A percentile compares a stretch with the other conserved stretches of the same genome.
These are phyloP conservation scores for Larix kaempferi DNA, from an alignment of 75 land plant genomes.

Conservation along the genomic window DNA sequence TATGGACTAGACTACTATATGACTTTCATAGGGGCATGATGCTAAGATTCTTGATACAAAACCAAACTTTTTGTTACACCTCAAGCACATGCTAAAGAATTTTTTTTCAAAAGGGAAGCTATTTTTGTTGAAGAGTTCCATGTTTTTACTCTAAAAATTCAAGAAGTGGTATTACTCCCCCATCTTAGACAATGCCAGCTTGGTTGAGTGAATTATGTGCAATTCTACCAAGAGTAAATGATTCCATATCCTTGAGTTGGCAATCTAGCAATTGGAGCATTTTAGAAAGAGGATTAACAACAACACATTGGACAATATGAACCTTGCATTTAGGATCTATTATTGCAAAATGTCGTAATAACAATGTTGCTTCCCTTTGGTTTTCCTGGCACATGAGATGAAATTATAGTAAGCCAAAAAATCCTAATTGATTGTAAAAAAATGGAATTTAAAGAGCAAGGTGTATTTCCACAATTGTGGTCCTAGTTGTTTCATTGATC, in stretches of 20 bases:
- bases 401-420: too few species aligned
- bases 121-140: too few species aligned
- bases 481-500: too few species aligned
- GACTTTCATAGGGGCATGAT: neutral
- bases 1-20: neutral
- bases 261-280: constrained; percentile 98
- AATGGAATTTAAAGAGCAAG: too few species aligned
- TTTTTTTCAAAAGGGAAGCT: neutral
- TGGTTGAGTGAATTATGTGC: too few species aligned
- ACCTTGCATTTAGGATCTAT: constrained; percentile 98
- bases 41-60: neutral
- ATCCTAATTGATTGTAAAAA: too few species aligned
- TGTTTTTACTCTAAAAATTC: too few species aligned
- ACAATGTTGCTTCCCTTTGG: constrained; percentile 92
- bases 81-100: neutral
- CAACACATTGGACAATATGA: constrained; percentile 98
- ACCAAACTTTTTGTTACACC: neutral
- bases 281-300: constrained; percentile 75
- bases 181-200: too few species aligned
- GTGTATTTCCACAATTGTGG: too few species aligned
- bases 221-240: too few species aligned
- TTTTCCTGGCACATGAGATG: constrained; percentile 92
- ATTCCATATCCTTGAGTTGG: too few species aligned
- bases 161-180: too few species aligned
- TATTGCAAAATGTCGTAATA: constrained; percentile 97